Evolutionary conservation across 169 alveolate genomes (phyloP).

Genomic region (Plasmodium fragile): DNA sequence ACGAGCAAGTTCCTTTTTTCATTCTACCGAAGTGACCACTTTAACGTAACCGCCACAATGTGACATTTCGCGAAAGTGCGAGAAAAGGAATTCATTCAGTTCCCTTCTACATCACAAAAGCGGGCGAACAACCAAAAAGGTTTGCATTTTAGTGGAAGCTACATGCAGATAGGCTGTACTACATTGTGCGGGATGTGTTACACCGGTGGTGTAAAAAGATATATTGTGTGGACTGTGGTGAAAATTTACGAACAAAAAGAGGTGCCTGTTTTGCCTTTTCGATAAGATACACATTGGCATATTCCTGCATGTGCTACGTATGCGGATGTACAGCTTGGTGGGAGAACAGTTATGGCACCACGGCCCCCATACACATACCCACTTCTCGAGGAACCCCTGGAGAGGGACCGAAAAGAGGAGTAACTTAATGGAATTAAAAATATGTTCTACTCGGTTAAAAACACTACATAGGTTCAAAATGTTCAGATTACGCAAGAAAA

Average conservation of each 20-base stretch:
- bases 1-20: neutral
- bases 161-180: neutral
- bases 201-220: neutral
- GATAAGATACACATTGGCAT: neutral
- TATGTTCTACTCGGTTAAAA: neutral
- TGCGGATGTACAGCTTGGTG: neutral
- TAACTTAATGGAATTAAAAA: neutral
- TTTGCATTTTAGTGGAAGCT: neutral
- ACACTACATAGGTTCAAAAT: neutral
- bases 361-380: neutral
- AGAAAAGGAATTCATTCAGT: neutral
- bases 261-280: neutral
- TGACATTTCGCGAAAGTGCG: neutral
- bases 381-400: neutral
- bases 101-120: neutral
- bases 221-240: neutral
- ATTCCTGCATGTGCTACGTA: neutral
- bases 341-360: neutral
- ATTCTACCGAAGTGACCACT: neutral
- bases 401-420: neutral
- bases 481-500: neutral
- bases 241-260: neutral
- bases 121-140: neutral
- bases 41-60: neutral
- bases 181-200: neutral